Conservation (phyloP, 1,139 yeast genomes). For the Magnusiomyces ingens region DNA sequence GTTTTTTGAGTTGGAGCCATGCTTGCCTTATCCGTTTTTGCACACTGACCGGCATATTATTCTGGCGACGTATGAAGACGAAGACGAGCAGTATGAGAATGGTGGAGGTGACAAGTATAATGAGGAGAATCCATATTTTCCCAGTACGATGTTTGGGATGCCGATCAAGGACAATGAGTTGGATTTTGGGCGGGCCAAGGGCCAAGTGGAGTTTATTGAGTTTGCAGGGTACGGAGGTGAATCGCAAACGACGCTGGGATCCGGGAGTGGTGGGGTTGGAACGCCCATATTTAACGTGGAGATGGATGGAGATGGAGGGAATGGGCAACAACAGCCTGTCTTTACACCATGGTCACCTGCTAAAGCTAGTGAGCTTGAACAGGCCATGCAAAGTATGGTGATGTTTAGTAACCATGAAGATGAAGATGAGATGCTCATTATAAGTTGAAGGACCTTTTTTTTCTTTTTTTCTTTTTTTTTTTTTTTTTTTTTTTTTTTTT, state of each 20-base stretch:
- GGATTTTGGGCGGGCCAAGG: constrained; percentile 26
- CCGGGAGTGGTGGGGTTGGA: not conserved
- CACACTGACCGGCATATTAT: constrained; percentile 37
- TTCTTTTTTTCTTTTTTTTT: not conserved
- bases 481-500: not conserved
- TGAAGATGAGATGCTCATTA: constrained; percentile 2
- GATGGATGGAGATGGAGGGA: constrained; percentile 19
- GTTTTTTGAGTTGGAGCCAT: constrained; percentile 60
- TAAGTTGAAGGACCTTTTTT: not conserved
- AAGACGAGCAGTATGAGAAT: constrained; percentile 11
- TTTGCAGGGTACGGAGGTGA: not conserved
- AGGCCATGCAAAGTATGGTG: constrained; percentile 29
- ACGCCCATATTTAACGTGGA: constrained; percentile 8
- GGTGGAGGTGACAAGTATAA: not conserved
- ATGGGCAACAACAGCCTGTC: not conserved
- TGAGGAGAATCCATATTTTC: constrained; percentile 7
- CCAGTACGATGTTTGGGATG: constrained; percentile 19
- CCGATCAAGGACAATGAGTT: constrained; percentile 18
- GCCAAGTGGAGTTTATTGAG: constrained; percentile 22
- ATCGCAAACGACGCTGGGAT: not conserved
- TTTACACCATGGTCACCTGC: constrained; percentile 1
- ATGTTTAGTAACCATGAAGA: constrained; percentile 12
- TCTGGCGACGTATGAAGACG: constrained; percentile 23
- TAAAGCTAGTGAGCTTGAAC: constrained; percentile 23
- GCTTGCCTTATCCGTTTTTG: constrained; percentile 48